Conservation (phyloP, 148 eudicot genomes). For the Chenopodium berlandieri region DNA sequence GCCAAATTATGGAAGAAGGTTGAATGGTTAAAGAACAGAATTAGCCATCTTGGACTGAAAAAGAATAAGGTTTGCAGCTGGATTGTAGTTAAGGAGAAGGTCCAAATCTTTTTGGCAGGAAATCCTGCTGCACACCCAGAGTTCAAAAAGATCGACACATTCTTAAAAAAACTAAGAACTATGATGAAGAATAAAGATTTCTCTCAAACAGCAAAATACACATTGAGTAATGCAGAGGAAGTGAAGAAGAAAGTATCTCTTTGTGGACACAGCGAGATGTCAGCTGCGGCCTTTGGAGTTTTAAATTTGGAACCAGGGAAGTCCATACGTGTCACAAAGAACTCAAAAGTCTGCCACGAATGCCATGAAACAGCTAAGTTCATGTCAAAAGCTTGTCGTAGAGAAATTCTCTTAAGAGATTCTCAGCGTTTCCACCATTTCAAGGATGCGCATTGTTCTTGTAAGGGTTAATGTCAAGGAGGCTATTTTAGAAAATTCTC, state of each 20-base stretch:
- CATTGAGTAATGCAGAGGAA: conserved; percentile 32
- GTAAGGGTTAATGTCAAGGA: conserved; percentile 44
- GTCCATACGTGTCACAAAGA: conserved; percentile 51
- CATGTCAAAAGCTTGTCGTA: conserved; percentile 33
- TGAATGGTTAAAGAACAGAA: conserved; percentile 34
- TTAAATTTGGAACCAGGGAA: conserved; percentile 40
- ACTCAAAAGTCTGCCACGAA: conserved; percentile 48
- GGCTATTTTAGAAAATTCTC: neutral
- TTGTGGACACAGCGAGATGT: conserved; percentile 57
- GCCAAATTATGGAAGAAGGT: conserved; percentile 52
- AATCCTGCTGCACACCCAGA: conserved; percentile 35
- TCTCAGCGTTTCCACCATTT: conserved; percentile 59
- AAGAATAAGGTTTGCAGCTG: conserved; percentile 49
- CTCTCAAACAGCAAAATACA: conserved; percentile 26
- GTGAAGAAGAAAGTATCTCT: conserved; percentile 32
- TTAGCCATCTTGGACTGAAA: conserved; percentile 26
- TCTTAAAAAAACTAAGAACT: conserved; percentile 32
- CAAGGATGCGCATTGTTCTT: conserved; percentile 50
- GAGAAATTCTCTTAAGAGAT: conserved; percentile 50
- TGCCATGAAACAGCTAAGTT: conserved; percentile 60
- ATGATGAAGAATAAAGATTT: conserved; percentile 37
- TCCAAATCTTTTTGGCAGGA: conserved; percentile 52
- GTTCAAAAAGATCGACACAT: conserved; percentile 35
- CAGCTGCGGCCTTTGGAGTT: conserved; percentile 54
- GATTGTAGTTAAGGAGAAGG: conserved; percentile 51